Evolutionary conservation across 768 basidiomycete species (phyloP).

Genomic region (Serpula lacrymans): DNA sequence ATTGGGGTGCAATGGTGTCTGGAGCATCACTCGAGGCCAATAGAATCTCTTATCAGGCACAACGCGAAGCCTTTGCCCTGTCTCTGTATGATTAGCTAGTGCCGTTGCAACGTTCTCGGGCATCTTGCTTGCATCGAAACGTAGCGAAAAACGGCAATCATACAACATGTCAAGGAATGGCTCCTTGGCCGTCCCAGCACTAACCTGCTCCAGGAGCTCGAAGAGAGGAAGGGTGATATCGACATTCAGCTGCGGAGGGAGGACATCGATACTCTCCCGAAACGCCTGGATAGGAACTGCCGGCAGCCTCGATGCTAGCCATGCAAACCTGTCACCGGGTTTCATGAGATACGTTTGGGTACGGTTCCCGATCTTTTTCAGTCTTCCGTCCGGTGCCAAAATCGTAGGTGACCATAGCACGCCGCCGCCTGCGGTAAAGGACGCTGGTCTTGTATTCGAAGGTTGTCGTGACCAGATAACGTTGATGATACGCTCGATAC

Average conservation of each 20-base stretch:
- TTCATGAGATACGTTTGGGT: constrained; percentile 14
- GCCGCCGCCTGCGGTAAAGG: constrained; percentile 56
- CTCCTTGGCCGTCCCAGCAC: constrained; percentile 12
- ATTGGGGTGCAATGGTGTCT: constrained; percentile 15
- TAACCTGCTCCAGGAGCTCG: constrained; percentile 10
- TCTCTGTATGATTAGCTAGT: constrained; percentile 17
- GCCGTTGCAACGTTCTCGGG: constrained; percentile 34
- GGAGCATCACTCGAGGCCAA: constrained; percentile 43
- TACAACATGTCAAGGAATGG: constrained; percentile 44
- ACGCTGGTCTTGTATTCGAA: constrained; percentile 14
- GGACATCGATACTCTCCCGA: constrained; percentile 19
- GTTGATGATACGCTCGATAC: constrained; percentile 45
- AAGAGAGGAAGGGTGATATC: constrained; percentile 38
- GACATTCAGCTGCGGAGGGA: constrained; percentile 28
- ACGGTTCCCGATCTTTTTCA: constrained; percentile 14
- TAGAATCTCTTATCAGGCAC: constrained; percentile 41
- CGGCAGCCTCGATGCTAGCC: constrained; percentile 63
- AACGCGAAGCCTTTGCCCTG: constrained; percentile 30
- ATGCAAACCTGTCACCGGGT: constrained; percentile 36
- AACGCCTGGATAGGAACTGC: constrained; percentile 35
- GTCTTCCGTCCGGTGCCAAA: constrained; percentile 20
- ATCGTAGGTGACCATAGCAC: constrained; percentile 63
- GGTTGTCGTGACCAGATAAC: constrained; percentile 44
- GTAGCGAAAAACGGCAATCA: constrained; percentile 63
- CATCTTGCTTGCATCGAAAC: constrained; percentile 41